Percentiles rank a stretch among this genome's conserved stretches.
phyloP scores from a whole-genome alignment of 192 early-diverging fungal species.

The Dispira simplex region DNA sequence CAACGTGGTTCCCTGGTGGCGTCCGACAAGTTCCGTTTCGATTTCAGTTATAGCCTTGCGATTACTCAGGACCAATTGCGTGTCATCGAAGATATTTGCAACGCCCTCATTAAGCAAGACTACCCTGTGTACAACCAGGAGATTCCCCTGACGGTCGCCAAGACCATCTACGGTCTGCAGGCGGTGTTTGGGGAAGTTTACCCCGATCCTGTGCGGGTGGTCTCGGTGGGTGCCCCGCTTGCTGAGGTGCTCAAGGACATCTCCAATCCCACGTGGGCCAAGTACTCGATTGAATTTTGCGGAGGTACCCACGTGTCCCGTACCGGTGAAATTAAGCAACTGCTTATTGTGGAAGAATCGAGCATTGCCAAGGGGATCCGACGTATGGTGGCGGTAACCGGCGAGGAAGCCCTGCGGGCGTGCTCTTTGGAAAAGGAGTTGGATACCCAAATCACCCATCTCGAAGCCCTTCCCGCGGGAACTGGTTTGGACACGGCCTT shows the following conservation, averaged over 20 bases:
- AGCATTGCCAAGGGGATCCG: conserved; percentile 39
- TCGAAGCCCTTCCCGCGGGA: conserved; percentile 35
- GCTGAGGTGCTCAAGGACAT: conserved; percentile 73
- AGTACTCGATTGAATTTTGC: conserved; percentile 35
- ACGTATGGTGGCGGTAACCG: conserved; percentile 40
- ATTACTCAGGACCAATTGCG: conserved; percentile 49
- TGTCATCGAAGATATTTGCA: conserved; percentile 62
- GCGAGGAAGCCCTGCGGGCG: conserved; percentile 28
- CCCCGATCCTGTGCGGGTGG: conserved; percentile 94
- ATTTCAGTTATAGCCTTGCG: conserved; percentile 63
- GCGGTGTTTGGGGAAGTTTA: conserved; percentile 98
- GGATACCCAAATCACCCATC: conserved; percentile 23
- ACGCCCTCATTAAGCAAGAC: conserved; percentile 60
- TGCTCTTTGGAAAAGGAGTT: conserved; percentile 45
- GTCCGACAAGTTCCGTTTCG: conserved; percentile 32
- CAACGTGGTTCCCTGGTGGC: conserved; percentile 39
- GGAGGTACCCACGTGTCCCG: conserved; percentile 40
- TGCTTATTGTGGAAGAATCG: conserved; percentile 33
- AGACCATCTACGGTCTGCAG: conserved; percentile 78
- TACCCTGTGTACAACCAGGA: conserved; percentile 65
- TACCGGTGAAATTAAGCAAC: conserved; percentile 28
- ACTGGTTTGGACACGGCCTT: conserved; percentile 56
- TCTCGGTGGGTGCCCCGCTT: conserved; percentile 79
- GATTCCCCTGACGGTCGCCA: conserved; percentile 64
- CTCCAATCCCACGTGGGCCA: conserved; percentile 61